Conservation (phyloP, 164 flowering plant genomes). For the Dillenia suffruticosa region DNA sequence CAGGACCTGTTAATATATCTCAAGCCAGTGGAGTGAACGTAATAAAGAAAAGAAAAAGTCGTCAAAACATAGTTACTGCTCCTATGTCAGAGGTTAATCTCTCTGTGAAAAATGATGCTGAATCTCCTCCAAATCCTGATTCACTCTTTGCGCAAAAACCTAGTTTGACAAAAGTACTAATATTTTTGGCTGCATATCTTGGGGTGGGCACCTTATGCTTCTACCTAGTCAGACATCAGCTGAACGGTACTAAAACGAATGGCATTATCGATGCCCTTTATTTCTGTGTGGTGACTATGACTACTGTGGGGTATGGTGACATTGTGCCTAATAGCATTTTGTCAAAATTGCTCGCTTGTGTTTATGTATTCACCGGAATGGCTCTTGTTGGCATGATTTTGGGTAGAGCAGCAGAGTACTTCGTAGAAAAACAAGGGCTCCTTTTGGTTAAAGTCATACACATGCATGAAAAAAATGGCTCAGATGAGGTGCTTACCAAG, state of each 20-base stretch:
- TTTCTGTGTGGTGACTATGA: constrained; percentile 87
- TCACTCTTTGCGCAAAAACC: constrained; percentile 34
- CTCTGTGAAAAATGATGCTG: constrained; percentile 6
- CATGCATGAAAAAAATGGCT: constrained; percentile 20
- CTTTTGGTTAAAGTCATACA: constrained; percentile 50
- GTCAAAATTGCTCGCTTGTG: constrained; percentile 66
- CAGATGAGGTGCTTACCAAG: constrained; percentile 43
- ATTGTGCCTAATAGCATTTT: constrained; percentile 54
- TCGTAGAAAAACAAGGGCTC: constrained; percentile 67
- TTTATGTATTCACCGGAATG: constrained; percentile 77
- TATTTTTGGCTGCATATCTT: constrained; percentile 42
- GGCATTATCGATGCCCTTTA: constrained; percentile 71
- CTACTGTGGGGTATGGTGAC: constrained; percentile 92
- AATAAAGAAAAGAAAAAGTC: constrained; percentile 29
- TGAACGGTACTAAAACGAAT: constrained; percentile 63
- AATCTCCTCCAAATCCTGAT: constrained; percentile 18
- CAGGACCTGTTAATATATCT: constrained; percentile 13
- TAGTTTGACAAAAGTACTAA: constrained; percentile 31
- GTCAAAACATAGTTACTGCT: constrained; percentile 40
- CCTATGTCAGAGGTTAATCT: constrained; percentile 27
- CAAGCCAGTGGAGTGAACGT: constrained; percentile 10
- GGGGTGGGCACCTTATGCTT: constrained; percentile 59
- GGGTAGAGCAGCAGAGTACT: constrained; percentile 68
- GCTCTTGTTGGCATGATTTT: constrained; percentile 61
- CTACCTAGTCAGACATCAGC: constrained; percentile 43